Conservation (phyloP, 495 filamentous ascomycete species). For the Lichenothelia convexa region DNA sequence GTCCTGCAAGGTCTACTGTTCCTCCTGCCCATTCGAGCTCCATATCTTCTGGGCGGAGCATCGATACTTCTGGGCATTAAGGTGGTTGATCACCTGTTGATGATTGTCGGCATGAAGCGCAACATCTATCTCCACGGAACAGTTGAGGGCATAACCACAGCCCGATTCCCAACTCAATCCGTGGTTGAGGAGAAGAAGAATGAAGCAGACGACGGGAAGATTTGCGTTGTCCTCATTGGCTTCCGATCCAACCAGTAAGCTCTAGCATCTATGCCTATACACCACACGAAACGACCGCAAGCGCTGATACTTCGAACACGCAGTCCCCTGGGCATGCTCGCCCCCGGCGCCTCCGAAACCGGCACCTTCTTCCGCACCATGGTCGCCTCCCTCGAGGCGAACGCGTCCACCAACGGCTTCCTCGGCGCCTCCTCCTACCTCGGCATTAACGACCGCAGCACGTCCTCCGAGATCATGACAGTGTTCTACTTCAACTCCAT, state of each 20-base stretch:
- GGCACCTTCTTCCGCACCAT: too few species aligned
- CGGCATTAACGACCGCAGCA: conserved; percentile 7
- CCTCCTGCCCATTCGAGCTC: too few species aligned
- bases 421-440: conserved; percentile 9
- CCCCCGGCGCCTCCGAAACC: conserved; percentile 5
- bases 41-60: too few species aligned
- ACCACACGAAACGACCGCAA: too few species aligned
- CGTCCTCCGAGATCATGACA: conserved; percentile 21
- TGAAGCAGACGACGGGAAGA: conserved; percentile 14
- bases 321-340: conserved; percentile 9
- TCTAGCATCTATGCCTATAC: too few species aligned
- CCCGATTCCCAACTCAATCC: conserved; percentile 20
- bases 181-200: conserved; percentile 21
- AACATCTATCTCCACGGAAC: conserved; percentile 23
- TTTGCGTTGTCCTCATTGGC: conserved; percentile 25
- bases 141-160: conserved; percentile 17
- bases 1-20: conserved; percentile 22
- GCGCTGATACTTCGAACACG: too few species aligned
- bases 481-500: conserved; percentile 30
- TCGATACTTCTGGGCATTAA: too few species aligned
- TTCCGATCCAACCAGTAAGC: conserved; percentile 24
- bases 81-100: too few species aligned
- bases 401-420: too few species aligned
- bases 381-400: too few species aligned
- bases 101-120: conserved; percentile 14